Evolutionary conservation across 176 grass and related monocot species (phyloP), one percentile per base, ranked within the genome.

Genomic region (Urochloa ruziziensis): DNA sequence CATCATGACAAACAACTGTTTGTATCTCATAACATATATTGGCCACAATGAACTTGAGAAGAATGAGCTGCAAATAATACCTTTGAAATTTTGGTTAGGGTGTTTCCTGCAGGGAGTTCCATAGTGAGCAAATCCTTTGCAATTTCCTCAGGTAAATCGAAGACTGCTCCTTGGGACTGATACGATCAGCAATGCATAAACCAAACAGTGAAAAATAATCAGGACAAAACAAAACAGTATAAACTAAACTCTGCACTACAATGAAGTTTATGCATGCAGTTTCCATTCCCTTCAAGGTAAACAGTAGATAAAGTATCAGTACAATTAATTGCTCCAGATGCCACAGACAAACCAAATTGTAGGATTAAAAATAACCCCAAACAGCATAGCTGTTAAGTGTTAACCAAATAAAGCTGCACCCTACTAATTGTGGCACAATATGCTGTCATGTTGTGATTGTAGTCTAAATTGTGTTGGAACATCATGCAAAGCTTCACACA

Each of bases 111-210:
- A 42, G 96, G 89, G 2, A 96, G 83, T 73, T 96, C 90, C 86
- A 87, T 96, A 67, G 71, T 79, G 62, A 99, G 84, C 77, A 99
- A 74, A 67, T 94, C 77, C 75, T 85, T 96, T 48, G 91, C 91
- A 75, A 96, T 85, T 75, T 99, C 96, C 83, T 99, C 93, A 25
- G 96, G 97, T 83, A 99, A 87, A 94, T 99, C 97, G 70, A 99
- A 99, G 30, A 96, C 93, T 42, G 93, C 97, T 80, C 93, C 97
- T 93, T 94, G 97, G 78, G 72, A 86, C 97, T 99, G 89, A 78
- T 83, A 96, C 27, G 59, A 79, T 57, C 15, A 85, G 21, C 14
- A 92, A 70, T 73, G 7, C 30, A 76, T 53, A 63, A 23, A 73
- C 19, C 47, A 78, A 75, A 64, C 44, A 32, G 60, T 25, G 16